Base-by-base conservation (phyloP, 139 green algal species). In the Ettlia oleoabundans region DNA sequence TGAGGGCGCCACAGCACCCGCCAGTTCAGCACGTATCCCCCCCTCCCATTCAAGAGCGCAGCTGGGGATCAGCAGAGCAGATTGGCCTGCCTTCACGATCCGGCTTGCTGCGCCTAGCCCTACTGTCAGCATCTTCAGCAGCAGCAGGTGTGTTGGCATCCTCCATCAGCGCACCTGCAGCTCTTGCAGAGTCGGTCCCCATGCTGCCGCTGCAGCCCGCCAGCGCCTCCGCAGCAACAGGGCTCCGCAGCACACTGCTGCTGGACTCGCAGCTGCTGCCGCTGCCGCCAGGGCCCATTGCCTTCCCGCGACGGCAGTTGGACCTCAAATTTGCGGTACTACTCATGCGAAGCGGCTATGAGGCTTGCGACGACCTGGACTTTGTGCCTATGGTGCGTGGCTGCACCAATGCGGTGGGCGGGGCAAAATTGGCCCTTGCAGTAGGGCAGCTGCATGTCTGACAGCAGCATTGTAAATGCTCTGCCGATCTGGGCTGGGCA, bases 381-480 rank as follows among this genome's bases (percentile, higher is more conserved):
- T 96, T 97, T 80, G 89, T 97, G 0, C 70, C 92, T 40, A 98
- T 95, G 94, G 89, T 86, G 43, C 18, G n/a, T n/a, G n/a, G n/a
- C n/a, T n/a, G n/a, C n/a, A n/a, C n/a, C n/a, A n/a, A n/a, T n/a
- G n/a, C n/a, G n/a, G n/a, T n/a, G n/a, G n/a, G n/a, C n/a, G 55
- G 33, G 26, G 9, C 43, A 42, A 47, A 28, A n/a, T 65, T 32
- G 55, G 18, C 9, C 47, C 47, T 10, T 58, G 15, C 15, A 58
- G 47, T 58, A 4, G 24, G 1, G 41, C 13, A 42, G n/a, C 4
- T n/a, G 26, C 26, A 41, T 3, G 24, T n/a, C 43, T 13, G 30
- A 3, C 30, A 6, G 43, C 40, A 42, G 26, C 21, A 7, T 15
- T 51, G 26, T 1, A 8, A 61, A 26, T 61, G 9, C 26, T n/a